Percentiles rank a stretch among this genome's conserved stretches.
Evolutionary conservation across 495 filamentous ascomycete genomes (phyloP).

Genomic region (Neurospora africana): DNA sequence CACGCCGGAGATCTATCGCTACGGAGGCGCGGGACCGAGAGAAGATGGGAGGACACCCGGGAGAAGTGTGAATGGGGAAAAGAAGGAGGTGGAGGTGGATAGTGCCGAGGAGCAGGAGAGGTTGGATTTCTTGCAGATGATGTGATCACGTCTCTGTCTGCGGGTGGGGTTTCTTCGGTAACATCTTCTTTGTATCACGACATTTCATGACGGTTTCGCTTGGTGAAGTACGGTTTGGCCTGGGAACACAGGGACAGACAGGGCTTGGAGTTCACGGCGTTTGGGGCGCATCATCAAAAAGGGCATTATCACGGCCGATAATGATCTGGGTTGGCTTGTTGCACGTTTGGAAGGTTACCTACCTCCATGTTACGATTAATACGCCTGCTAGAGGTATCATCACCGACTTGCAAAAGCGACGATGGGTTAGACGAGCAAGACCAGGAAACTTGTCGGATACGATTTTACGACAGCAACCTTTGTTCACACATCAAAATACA

Average conservation of each 20-base stretch:
- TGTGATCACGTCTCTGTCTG: neutral
- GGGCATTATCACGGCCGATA: neutral
- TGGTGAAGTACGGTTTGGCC: neutral
- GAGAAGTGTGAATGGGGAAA: neutral
- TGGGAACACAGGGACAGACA: too few relatives aligned
- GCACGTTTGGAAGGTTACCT: neutral
- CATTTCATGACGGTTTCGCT: neutral
- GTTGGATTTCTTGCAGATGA: neutral
- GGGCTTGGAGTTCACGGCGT: neutral
- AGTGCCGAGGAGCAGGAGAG: neutral
- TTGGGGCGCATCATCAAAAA: neutral
- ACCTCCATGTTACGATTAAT: neutral
- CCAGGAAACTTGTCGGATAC: neutral
- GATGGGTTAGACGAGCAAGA: neutral
- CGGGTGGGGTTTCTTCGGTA: too few relatives aligned
- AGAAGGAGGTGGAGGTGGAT: neutral
- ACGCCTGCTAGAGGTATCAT: neutral
- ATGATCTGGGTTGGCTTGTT: neutral
- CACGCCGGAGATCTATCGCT: neutral
- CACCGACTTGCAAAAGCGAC: neutral
- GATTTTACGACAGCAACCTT: neutral
- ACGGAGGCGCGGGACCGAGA: neutral
- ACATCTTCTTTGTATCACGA: neutral
- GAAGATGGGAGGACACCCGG: neutral
- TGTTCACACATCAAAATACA: neutral